A percentile compares a stretch with the other conserved stretches of the same genome.
phyloP scores from a whole-genome alignment of 177 flowering plant genomes.

The Tripterygium wilfordii region DNA sequence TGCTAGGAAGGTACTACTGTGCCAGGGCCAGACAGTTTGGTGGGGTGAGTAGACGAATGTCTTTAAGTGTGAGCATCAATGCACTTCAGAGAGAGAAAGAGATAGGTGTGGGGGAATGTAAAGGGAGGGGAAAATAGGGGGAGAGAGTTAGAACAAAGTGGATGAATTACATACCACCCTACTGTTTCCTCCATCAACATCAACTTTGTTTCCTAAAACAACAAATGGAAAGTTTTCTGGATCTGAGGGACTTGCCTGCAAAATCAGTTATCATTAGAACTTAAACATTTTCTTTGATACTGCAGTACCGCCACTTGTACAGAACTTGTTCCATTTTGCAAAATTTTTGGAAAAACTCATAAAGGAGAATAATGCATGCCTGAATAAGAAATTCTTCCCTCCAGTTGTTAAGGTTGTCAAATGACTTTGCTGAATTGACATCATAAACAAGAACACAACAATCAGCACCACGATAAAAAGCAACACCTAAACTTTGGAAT shows the following conservation, averaged over 20 bases:
- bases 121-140: neutral
- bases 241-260: conserved; percentile 96
- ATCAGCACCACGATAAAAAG: conserved; percentile 98
- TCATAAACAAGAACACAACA: conserved; percentile 99
- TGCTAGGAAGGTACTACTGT: no score
- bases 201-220: conserved; percentile 87
- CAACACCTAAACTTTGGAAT: conserved; percentile 96
- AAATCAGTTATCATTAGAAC: no score
- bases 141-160: neutral
- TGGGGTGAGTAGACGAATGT: no score
- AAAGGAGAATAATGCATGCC: conserved; percentile 29
- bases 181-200: conserved; percentile 94
- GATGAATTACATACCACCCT: conserved; percentile 62
- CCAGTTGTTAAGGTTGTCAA: conserved; percentile 91
- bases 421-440: conserved; percentile 87
- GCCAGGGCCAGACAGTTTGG: no score
- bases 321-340: no score
- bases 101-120: neutral
- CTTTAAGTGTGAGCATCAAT: no score
- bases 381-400: conserved; percentile 96
- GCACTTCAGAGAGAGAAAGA: neutral
- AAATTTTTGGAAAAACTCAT: neutral
- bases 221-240: conserved; percentile 97
- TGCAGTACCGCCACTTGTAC: no score
- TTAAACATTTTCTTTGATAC: no score